These are phyloP conservation scores for Chionographis japonica DNA, from an alignment of 106 monocot genomes.

Conservation along the genomic window DNA sequence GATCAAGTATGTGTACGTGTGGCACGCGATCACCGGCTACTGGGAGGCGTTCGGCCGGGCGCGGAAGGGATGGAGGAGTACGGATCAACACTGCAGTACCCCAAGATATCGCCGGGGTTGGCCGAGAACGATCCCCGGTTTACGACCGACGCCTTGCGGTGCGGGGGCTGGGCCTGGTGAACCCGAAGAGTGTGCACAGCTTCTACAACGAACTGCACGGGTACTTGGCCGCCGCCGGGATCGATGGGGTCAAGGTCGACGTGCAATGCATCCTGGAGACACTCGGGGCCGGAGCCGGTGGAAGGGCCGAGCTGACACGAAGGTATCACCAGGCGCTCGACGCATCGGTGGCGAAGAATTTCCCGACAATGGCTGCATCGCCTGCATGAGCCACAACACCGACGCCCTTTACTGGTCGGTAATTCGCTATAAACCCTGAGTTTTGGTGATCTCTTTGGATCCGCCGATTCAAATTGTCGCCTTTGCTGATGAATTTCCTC, in stretches of 20 bases:
- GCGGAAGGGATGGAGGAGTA: conserved; percentile 50
- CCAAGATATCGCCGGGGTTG: conserved; percentile 65
- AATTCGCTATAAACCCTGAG: background rate
- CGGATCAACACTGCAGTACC: conserved; percentile 55
- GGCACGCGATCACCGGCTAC: conserved; percentile 94
- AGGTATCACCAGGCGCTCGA: conserved; percentile 86
- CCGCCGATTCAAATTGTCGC: background rate
- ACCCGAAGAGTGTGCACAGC: conserved; percentile 53
- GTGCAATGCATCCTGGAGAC: conserved; percentile 90
- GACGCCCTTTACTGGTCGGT: conserved; percentile 80
- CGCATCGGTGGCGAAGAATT: conserved; percentile 75
- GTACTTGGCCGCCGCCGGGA: conserved; percentile 60
- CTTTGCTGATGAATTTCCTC: background rate
- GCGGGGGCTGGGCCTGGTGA: conserved; percentile 76
- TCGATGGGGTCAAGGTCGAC: conserved; percentile 97
- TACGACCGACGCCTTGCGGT: conserved; percentile 54
- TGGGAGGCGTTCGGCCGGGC: conserved; percentile 84
- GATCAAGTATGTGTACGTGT: conserved; percentile 76
- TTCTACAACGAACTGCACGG: conserved; percentile 83
- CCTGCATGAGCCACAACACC: conserved; percentile 94
- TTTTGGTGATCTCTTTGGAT: background rate
- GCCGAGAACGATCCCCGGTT: conserved; percentile 67
- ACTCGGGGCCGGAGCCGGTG: conserved; percentile 71
- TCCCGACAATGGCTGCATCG: conserved; percentile 85
- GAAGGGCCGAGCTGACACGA: conserved; percentile 60